phyloP scores from a whole-genome alignment of 148 eudicot genomes.

The Simmondsia chinensis region DNA sequence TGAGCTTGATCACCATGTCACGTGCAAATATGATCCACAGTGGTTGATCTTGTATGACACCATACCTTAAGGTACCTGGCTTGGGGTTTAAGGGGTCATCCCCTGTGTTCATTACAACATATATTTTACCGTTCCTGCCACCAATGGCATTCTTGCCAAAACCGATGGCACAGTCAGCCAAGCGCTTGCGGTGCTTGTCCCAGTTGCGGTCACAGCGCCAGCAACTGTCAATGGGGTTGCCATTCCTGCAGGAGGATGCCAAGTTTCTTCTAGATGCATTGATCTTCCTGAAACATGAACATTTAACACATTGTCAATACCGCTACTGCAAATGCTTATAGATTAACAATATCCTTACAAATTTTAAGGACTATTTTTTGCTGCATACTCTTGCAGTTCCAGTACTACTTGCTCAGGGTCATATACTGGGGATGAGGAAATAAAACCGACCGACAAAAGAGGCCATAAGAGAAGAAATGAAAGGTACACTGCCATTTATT shows the following conservation, averaged over 20 bases:
- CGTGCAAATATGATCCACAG: slow-evolving; percentile 26
- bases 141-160: slow-evolving; percentile 27
- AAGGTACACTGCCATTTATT: too few relatives aligned
- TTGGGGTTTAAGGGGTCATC: slow-evolving; percentile 30
- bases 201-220: slow-evolving; percentile 25
- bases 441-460: slow-evolving; percentile 7
- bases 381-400: slow-evolving; percentile 16
- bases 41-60: slow-evolving; percentile 29
- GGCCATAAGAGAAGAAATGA: slow-evolving; percentile 11
- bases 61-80: slow-evolving; percentile 29
- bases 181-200: slow-evolving; percentile 21
- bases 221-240: slow-evolving; percentile 14
- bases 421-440: slow-evolving; percentile 8
- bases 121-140: slow-evolving; percentile 24
- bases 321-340: neutral
- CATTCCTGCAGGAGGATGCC: neutral
- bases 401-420: slow-evolving; percentile 17
- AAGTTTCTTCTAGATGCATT: slow-evolving; percentile 10
- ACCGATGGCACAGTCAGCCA: slow-evolving; percentile 30
- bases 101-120: slow-evolving; percentile 23
- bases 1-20: slow-evolving; percentile 23
- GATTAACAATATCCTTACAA: neutral
- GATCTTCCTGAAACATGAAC: slow-evolving; percentile 3
- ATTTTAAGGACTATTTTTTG: neutral
- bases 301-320: neutral